Base-by-base conservation (phyloP, 108 stramenopile species). In the Cyclotella sp. region DNA sequence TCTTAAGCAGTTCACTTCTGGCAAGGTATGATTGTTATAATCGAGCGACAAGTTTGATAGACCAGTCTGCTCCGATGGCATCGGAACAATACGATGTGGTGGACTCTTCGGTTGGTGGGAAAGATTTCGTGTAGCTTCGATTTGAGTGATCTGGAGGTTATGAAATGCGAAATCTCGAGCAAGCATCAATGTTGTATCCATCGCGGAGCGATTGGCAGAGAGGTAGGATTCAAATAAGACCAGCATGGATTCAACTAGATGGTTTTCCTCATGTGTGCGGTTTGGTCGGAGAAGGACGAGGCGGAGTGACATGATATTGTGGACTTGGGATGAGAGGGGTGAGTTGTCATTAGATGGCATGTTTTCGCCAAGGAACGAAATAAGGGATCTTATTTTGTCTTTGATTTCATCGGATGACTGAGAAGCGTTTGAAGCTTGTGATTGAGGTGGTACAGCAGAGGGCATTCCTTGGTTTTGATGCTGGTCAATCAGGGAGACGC, bases 111-210 rank as follows among this genome's bases (percentile, higher is more conserved):
- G 12, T 57, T 57, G 55, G 5, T 24, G 7, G 11, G 12, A n/a
- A 22, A 12, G 24, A 19, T 22, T 22, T 22, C 24, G n/a, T 26
- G 1, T 12, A 2, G 24, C 24, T 1, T 21, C 22, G 3, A 21
- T 26, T 57, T 55, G 52, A 28, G 34, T 70, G 34, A 19, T 12
- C 55, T 57, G 55, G 2, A 57, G 22, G 55, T 27, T 34, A 40
- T 74, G 65, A 28, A 91, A 81, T 68, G 88, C 85, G 65, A 63
- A 94, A 62, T 94, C 93, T 22, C 93, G 70, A 40, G 86, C 84
- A 28, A 90, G 79, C 87, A 92, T 83, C 72, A 83, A 70, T 15
- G 87, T 85, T 61, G 87, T 85, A 24, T 91, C 90, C 22, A 59
- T n/a, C 4, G 70, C 47, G 8, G 78, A 42, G 12, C 86, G 68